Evolutionary conservation across 306 rosid species (phyloP), one percentile per base, ranked within the genome.

Genomic region (Glycine soja): DNA sequence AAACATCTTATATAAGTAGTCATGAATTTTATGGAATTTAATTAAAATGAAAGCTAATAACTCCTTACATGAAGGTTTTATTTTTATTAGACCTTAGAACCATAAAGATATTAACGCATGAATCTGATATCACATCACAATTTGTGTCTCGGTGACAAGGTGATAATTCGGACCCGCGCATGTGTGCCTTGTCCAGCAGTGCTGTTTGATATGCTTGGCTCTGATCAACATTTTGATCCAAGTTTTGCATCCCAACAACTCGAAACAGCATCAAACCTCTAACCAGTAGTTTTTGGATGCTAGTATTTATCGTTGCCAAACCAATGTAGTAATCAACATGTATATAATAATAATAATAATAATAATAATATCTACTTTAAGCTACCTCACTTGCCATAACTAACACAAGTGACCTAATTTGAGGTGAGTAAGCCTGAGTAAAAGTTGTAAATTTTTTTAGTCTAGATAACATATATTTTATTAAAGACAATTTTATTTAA

Each of bases 181-280:
- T 80, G 75, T 80, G 85, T 75, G 76, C 75, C 80, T 77, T 56
- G 76, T 80, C 86, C 57, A 53, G 46, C 36, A 40, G 46, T 48
- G 74, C 38, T 65, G 81, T 67, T 61, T 63, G 84, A 81, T 70
- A 48, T 59, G 79, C 24, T 61, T 76, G 74, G 47, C 75, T 82
- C 59, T 76, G 12, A 42, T 70, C 75, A 68, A 65, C 65, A 66
- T 75, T 64, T 66, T 50, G 69, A 78, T 87, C 78, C 85, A 13
- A 38, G 38, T 51, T 34, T 50, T 84, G 82, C 75, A 84, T 77
- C 76, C 84, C 84, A 76, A 53, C 93, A 65, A 74, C 79, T 69
- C 18, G 10, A 51, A 80, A 64, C 71, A 12, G 48, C 76, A 53
- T 68, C 65, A 80, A 80, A 57, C 13, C 30, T 43, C 53, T 81